Evolutionary conservation across 768 basidiomycete genomes (phyloP), one percentile per base, ranked within the genome.

Genomic region (Holtermanniella nyarrowii): DNA sequence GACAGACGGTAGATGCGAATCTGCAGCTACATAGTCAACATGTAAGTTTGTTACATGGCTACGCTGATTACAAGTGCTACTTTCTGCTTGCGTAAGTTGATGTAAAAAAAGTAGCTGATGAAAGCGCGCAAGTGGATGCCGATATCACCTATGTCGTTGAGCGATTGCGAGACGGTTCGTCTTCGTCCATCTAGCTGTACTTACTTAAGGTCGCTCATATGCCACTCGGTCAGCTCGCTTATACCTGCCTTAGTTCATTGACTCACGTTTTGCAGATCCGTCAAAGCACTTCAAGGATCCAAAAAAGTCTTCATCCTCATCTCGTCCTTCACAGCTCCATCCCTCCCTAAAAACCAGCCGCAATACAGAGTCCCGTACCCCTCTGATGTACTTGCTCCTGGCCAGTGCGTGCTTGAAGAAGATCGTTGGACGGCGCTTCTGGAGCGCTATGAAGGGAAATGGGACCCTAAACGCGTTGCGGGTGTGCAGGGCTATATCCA

Each of bases 281-380:
- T 73, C 43, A 58, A 56, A 44, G 72, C 67, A 18, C 53, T 55
- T n/a, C 72, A 73, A 53, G 47, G 49, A 2, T 63, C 54, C n/a
- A 53, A 52, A 31, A 60, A 61, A 18, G 59, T 73, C 31, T 71
- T 71, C 47, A 53, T 63, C 42, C 57, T 71, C 22, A 50, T 63
- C 14, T 64, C 63, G 25, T 65, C 62, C 22, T 73, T 67, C 50
- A 59, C 70, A 3, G 21, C 61, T 4, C 60, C 64, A 4, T 57
- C 66, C 11, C 51, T 56, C 31, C 16, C 31, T 7, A 37, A 7
- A 7, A 7, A 7, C 10, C 16, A 7, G 10, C 49, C 58, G 5
- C 26, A 44, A 3, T 60, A 49, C 31, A 54, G 60, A 26, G 44
- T 59, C 1, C 26, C 55, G 2, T 60, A 59, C 31, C 64, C 66